Evolutionary conservation across 2,329 filamentous ascomycete genomes (phyloP).

Genomic region (Monosporascus sp.): DNA sequence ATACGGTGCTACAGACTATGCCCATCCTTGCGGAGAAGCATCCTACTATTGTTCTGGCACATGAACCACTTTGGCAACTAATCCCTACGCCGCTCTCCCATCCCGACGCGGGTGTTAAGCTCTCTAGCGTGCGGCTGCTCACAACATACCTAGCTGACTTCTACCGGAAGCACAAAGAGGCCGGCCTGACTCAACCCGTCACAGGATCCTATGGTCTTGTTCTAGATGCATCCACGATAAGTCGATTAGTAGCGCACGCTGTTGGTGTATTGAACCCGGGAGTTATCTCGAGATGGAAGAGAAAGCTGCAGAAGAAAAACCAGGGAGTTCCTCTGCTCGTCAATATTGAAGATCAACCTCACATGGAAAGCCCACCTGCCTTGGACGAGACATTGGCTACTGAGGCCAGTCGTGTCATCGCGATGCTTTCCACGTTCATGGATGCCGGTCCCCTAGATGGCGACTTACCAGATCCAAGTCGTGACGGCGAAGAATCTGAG

Average conservation of each 20-base stretch:
- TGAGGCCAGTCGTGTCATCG: constrained; percentile 73
- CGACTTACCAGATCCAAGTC: constrained; percentile 33
- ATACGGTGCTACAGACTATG: constrained; percentile 66
- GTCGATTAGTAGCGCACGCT: constrained; percentile 42
- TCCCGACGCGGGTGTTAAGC: constrained; percentile 68
- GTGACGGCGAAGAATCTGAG: constrained; percentile 36
- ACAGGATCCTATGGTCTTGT: constrained; percentile 65
- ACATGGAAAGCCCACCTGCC: constrained; percentile 7
- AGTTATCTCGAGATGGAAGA: constrained; percentile 29
- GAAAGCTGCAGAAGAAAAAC: constrained; percentile 17
- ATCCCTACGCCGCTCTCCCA: constrained; percentile 67
- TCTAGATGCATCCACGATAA: constrained; percentile 60
- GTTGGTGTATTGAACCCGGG: constrained; percentile 31
- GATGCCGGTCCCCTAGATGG: constrained; percentile 51
- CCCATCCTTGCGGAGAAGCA: constrained; percentile 63
- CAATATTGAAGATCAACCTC: constrained; percentile 2
- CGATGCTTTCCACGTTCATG: constrained; percentile 69
- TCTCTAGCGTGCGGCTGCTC: constrained; percentile 68
- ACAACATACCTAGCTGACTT: constrained; percentile 78
- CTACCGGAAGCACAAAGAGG: constrained; percentile 54
- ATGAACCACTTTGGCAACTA: constrained; percentile 64
- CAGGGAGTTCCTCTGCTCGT: constrained; percentile 1
- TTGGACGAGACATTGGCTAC: constrained; percentile 70
- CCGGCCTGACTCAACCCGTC: constrained; percentile 54
- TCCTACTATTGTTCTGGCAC: constrained; percentile 59